Percentiles rank a stretch among this genome's conserved stretches.
Conservation (phyloP, 2,329 filamentous ascomycete genomes). For the Didymella exigua region DNA sequence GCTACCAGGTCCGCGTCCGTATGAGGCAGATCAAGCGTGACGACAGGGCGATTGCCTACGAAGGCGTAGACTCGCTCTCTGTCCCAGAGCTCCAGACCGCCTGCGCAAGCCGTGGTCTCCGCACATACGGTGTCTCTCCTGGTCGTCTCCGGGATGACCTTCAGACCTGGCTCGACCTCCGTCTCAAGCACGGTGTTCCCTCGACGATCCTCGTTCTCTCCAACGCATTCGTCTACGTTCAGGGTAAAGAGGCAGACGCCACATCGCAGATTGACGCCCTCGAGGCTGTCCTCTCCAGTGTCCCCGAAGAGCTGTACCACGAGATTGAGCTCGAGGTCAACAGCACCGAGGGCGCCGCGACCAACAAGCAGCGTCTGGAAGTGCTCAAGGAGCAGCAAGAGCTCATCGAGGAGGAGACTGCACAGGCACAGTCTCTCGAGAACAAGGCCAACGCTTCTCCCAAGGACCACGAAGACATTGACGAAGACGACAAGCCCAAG, state of each 20-base stretch:
- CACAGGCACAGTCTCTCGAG: slow-evolving; percentile 79
- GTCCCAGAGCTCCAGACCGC: slow-evolving; percentile 91
- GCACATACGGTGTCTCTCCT: slow-evolving; percentile 89
- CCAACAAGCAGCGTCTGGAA: slow-evolving; percentile 98
- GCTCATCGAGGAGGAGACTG: slow-evolving; percentile 94
- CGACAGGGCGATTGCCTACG: slow-evolving; percentile 89
- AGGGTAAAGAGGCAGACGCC: slow-evolving; percentile 82
- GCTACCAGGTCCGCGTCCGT: slow-evolving; percentile 93
- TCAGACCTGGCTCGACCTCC: slow-evolving; percentile 90
- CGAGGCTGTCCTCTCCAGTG: slow-evolving; percentile 88
- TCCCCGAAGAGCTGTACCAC: slow-evolving; percentile 98
- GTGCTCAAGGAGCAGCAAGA: slow-evolving; percentile 98
- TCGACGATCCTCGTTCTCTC: slow-evolving; percentile 93
- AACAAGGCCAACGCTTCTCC: slow-evolving; percentile 76
- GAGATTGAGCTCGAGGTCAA: slow-evolving; percentile 99
- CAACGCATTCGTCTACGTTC: slow-evolving; percentile 96
- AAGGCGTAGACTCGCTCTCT: slow-evolving; percentile 92
- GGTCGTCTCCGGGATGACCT: slow-evolving; percentile 87
- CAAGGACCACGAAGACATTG: slow-evolving; percentile 88
- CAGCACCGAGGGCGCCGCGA: slow-evolving; percentile 93
- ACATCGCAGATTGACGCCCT: slow-evolving; percentile 91
- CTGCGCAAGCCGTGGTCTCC: slow-evolving; percentile 87
- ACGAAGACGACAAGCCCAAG: slow-evolving; percentile 82
- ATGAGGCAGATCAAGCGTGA: slow-evolving; percentile 99
- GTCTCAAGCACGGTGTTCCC: slow-evolving; percentile 92